These are phyloP conservation scores for Tulasnella sp. DNA, from an alignment of 768 basidiomycete species.

Conservation along the genomic window DNA sequence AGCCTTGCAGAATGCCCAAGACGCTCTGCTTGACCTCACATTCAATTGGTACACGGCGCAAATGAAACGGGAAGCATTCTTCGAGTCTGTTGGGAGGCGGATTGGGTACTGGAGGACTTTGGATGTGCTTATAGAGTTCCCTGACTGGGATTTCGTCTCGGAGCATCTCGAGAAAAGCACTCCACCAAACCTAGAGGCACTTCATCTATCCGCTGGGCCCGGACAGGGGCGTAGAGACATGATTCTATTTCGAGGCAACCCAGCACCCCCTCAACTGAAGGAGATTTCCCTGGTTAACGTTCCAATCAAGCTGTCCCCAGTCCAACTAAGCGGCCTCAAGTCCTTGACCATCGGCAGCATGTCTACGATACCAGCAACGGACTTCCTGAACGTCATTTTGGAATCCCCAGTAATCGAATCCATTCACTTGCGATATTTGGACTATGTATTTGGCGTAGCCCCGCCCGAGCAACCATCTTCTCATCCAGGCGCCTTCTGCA, in stretches of 20 bases:
- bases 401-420: background rate
- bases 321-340: background rate
- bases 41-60: background rate
- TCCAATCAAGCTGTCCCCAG: background rate
- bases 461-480: background rate
- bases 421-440: background rate
- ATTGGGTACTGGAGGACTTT: background rate
- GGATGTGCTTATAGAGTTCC: no score
- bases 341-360: background rate
- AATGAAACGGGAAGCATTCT: background rate
- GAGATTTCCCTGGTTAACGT: background rate
- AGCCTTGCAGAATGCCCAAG: background rate
- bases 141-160: background rate
- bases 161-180: background rate
- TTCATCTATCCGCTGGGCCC: background rate
- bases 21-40: background rate
- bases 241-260: background rate
- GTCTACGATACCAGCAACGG: background rate
- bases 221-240: background rate
- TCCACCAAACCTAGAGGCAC: background rate
- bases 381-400: background rate
- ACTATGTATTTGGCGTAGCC: background rate
- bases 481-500: background rate
- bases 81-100: background rate
- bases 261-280: background rate